phyloP scores from a whole-genome alignment of 495 filamentous ascomycete genomes.

The Penicillium alfredii region DNA sequence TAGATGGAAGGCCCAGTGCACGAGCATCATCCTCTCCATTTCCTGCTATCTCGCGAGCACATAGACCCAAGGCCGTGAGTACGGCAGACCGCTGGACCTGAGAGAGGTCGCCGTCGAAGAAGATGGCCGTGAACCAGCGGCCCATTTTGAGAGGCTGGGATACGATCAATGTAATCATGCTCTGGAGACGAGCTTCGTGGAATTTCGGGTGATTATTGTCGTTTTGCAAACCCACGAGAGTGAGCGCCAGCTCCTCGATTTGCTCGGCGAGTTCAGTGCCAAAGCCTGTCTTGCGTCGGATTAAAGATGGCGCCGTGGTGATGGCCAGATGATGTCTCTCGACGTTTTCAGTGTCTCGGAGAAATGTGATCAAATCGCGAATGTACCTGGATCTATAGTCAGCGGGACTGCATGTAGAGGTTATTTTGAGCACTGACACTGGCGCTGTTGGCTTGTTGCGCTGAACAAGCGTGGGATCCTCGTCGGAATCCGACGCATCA shows the following conservation, averaged over 20 bases:
- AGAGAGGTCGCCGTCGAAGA: constrained; percentile 89
- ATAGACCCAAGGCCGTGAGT: constrained; percentile 73
- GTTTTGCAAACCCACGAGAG: constrained; percentile 74
- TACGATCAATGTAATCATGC: constrained; percentile 76
- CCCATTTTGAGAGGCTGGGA: constrained; percentile 72
- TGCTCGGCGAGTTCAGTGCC: constrained; percentile 84
- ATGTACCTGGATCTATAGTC: constrained; percentile 56
- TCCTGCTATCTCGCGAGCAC: constrained; percentile 83
- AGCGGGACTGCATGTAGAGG: constrained; percentile 10
- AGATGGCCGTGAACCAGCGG: constrained; percentile 74
- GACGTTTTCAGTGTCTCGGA: constrained; percentile 76
- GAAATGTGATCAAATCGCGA: constrained; percentile 71
- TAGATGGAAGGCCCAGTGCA: constrained; percentile 29
- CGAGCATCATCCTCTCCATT: constrained; percentile 58
- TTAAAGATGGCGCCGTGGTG: constrained; percentile 66
- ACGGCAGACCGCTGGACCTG: constrained; percentile 74
- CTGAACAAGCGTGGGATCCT: constrained; percentile 80
- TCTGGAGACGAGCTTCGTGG: constrained; percentile 68
- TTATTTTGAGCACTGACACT: constrained; percentile 48
- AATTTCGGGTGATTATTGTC: constrained; percentile 56
- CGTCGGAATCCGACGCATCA: constrained; percentile 85
- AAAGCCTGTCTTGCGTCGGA: constrained; percentile 81
- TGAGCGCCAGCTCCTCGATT: constrained; percentile 68
- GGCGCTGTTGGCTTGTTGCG: constrained; percentile 78
- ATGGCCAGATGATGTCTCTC: constrained; percentile 80